Percentiles rank a stretch among this genome's conserved stretches.
phyloP scores from a whole-genome alignment of 2,329 filamentous ascomycete species.

The Dothistroma pini region DNA sequence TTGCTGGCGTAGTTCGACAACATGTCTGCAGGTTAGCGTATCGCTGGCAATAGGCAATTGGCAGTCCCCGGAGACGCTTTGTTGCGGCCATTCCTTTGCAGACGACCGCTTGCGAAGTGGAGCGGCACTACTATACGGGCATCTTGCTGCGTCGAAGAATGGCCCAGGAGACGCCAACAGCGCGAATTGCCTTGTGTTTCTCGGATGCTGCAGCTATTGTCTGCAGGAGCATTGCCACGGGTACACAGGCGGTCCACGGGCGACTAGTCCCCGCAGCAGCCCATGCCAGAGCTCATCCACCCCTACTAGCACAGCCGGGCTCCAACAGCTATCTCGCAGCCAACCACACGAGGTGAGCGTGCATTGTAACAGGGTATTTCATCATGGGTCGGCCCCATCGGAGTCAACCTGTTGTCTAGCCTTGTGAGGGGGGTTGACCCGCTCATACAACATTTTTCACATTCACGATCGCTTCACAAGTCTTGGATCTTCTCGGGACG shows the following conservation, averaged over 20 bases:
- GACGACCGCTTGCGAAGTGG: slow-evolving; percentile 3
- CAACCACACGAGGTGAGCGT: slow-evolving; percentile 30
- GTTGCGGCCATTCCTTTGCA: background rate
- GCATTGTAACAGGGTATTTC: slow-evolving; percentile 24
- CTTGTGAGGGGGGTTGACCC: slow-evolving; percentile 30
- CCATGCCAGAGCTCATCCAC: slow-evolving; percentile 26
- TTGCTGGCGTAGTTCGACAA: background rate
- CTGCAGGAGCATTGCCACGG: slow-evolving; percentile 28
- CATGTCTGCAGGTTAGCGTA: background rate
- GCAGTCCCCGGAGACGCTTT: slow-evolving; percentile 10
- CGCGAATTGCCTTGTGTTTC: slow-evolving; percentile 12
- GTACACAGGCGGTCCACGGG: slow-evolving; percentile 27
- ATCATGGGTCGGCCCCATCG: slow-evolving; percentile 26
- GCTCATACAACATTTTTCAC: slow-evolving; percentile 22
- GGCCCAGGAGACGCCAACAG: slow-evolving; percentile 16
- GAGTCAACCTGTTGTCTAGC: slow-evolving; percentile 33
- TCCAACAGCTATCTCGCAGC: slow-evolving; percentile 31
- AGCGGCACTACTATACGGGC: slow-evolving; percentile 3
- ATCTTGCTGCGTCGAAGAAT: slow-evolving; percentile 12
- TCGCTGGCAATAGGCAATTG: background rate
- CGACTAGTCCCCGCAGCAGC: slow-evolving; percentile 30
- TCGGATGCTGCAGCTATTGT: slow-evolving; percentile 20
- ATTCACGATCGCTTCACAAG: slow-evolving; percentile 25
- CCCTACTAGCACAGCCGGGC: slow-evolving; percentile 28
- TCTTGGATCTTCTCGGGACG: slow-evolving; percentile 25